A percentile compares a stretch with the other conserved stretches of the same genome.
These are phyloP conservation scores for Xerocomellus amylosporus DNA, from an alignment of 768 basidiomycete species.

Conservation along the genomic window DNA sequence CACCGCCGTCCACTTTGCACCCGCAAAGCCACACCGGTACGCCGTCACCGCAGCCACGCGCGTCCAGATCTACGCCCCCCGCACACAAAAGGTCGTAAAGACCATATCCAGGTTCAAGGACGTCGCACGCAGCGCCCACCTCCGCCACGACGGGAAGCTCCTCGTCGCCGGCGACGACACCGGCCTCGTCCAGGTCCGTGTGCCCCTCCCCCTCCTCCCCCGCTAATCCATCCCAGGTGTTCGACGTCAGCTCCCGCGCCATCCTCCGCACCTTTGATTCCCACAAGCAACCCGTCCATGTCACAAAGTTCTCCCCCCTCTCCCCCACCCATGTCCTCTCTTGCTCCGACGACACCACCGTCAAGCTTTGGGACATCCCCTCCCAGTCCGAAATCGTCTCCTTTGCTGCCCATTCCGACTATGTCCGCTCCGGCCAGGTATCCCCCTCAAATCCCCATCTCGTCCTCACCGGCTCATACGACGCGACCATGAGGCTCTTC, in stretches of 20 bases:
- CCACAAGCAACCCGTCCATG: constrained; percentile 96
- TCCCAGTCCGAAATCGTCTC: constrained; percentile 77
- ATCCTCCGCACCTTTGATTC: constrained; percentile 89
- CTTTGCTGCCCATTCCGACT: constrained; percentile 88
- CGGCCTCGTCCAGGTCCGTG: constrained; percentile 70
- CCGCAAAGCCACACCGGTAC: constrained; percentile 85
- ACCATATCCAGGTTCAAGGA: constrained; percentile 97
- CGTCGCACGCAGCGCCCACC: constrained; percentile 83
- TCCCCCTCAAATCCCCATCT: constrained; percentile 80
- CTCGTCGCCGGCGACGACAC: constrained; percentile 94
- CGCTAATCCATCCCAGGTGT: constrained; percentile 52
- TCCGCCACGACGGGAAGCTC: constrained; percentile 91
- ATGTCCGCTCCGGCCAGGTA: constrained; percentile 91
- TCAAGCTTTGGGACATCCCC: constrained; percentile 92
- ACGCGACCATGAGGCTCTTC: constrained; percentile 84
- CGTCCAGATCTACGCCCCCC: constrained; percentile 93
- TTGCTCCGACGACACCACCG: constrained; percentile 94
- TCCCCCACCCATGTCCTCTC: constrained; percentile 84
- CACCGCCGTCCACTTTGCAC: constrained; percentile 90
- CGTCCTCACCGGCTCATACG: constrained; percentile 92
- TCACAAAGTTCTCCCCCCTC: constrained; percentile 85
- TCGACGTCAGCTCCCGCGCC: constrained; percentile 91
- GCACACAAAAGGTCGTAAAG: constrained; percentile 95
- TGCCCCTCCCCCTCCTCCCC: neutral
- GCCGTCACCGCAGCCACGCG: constrained; percentile 93